phyloP scores from a whole-genome alignment of 495 filamentous ascomycete species.

The Neurospora cerealis region DNA sequence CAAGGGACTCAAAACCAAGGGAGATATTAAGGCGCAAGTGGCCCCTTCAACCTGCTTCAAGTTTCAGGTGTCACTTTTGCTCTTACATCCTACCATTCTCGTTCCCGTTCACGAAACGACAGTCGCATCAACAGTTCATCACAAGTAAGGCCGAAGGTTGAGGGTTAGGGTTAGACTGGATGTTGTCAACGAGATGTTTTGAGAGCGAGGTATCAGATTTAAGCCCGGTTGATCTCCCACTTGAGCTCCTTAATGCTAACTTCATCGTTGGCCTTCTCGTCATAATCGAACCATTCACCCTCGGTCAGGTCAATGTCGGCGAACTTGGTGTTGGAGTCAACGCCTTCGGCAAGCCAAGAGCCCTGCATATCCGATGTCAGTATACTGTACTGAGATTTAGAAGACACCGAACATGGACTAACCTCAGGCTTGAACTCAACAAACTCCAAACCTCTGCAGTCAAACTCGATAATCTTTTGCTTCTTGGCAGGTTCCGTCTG shows the following conservation, averaged over 20 bases:
- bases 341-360: slow-evolving; percentile 76
- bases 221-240: slow-evolving; percentile 73
- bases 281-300: slow-evolving; percentile 62
- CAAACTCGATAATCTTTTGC: slow-evolving; percentile 75
- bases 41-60: neutral
- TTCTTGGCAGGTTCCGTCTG: slow-evolving; percentile 56
- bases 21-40: neutral
- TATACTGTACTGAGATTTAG: neutral
- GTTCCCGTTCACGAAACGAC: neutral
- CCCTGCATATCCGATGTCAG: slow-evolving; percentile 40
- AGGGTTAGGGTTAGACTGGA: neutral
- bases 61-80: neutral
- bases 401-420: slow-evolving; percentile 9
- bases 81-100: neutral
- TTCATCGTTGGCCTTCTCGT: slow-evolving; percentile 49
- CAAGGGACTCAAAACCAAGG: neutral
- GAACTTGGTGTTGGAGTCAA: slow-evolving; percentile 72
- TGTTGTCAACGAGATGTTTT: neutral
- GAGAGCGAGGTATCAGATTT: neutral
- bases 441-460: slow-evolving; percentile 92
- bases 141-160: too few relatives aligned
- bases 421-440: slow-evolving; percentile 82
- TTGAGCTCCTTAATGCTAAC: slow-evolving; percentile 78
- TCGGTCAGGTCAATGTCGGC: slow-evolving; percentile 69
- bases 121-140: neutral